Conservation (phyloP, 1,284 basidiomycete species). For the Rhodotorula sp. region DNA sequence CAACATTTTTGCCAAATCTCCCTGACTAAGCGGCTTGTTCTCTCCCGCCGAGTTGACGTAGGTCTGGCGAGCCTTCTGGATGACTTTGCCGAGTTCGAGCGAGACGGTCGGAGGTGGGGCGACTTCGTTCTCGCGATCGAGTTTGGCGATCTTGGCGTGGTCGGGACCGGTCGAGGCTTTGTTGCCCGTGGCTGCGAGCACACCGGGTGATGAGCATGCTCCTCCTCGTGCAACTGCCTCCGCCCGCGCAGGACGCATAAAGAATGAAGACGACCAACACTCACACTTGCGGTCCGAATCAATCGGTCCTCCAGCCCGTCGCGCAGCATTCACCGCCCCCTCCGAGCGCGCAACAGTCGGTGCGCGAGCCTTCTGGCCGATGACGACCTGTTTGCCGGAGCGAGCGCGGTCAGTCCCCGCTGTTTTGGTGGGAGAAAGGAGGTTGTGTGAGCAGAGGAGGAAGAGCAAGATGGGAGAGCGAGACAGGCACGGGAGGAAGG, state of each 20-base stretch:
- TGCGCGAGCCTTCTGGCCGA: constrained; percentile 68
- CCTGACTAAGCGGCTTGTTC: constrained; percentile 65
- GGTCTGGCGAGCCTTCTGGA: constrained; percentile 76
- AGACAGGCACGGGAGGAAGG: too few relatives aligned
- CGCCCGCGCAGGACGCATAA: background rate
- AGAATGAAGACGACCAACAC: background rate
- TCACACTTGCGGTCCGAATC: constrained; percentile 54
- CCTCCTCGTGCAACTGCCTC: too few relatives aligned
- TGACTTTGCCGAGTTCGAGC: constrained; percentile 78
- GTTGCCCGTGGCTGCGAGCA: constrained; percentile 30
- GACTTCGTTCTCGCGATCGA: constrained; percentile 94
- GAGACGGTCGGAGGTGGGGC: constrained; percentile 86
- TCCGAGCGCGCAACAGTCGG: constrained; percentile 55
- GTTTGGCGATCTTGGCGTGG: constrained; percentile 88
- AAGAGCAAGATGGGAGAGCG: too few relatives aligned
- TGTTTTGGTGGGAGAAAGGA: too few relatives aligned
- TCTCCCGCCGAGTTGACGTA: constrained; percentile 52
- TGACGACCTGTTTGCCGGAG: constrained; percentile 55
- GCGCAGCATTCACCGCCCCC: constrained; percentile 49
- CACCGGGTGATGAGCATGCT: background rate
- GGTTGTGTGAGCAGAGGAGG: too few relatives aligned
- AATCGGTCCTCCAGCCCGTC: constrained; percentile 52
- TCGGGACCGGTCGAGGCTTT: constrained; percentile 60
- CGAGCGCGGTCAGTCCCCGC: too few relatives aligned
- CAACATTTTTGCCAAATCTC: constrained; percentile 88